phyloP scores from a whole-genome alignment of 192 early-diverging fungal genomes.

The Coemansia sp. region DNA sequence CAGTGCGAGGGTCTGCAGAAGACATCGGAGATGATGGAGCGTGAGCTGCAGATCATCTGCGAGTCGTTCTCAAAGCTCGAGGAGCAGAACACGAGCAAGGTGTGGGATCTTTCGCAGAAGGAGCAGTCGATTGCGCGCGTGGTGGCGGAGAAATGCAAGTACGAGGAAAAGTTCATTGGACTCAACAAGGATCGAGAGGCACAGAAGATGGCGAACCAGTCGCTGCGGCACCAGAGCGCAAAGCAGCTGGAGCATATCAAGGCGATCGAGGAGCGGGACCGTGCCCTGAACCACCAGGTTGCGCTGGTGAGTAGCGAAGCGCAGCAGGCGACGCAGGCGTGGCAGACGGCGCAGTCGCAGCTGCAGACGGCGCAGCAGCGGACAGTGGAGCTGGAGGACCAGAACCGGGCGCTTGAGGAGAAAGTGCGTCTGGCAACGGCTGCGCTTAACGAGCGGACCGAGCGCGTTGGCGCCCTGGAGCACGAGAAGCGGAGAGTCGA shows the following conservation, averaged over 20 bases:
- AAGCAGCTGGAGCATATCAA: constrained; percentile 86
- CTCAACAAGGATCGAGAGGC: constrained; percentile 72
- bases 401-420: constrained; percentile 49
- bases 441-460: constrained; percentile 66
- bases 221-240: constrained; percentile 73
- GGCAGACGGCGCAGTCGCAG: constrained; percentile 58
- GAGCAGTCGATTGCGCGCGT: constrained; percentile 78
- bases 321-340: constrained; percentile 55
- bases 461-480: constrained; percentile 59
- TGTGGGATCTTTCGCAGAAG: constrained; percentile 73
- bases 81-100: constrained; percentile 78
- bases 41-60: constrained; percentile 60
- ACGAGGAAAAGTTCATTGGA: constrained; percentile 78
- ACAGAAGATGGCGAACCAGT: constrained; percentile 62
- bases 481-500: constrained; percentile 58
- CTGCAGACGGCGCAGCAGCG: constrained; percentile 65
- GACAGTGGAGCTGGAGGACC: constrained; percentile 58
- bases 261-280: constrained; percentile 78
- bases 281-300: constrained; percentile 66
- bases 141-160: constrained; percentile 82
- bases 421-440: constrained; percentile 51
- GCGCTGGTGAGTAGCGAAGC: constrained; percentile 67
- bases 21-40: constrained; percentile 56
- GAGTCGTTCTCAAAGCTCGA: constrained; percentile 76
- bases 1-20: constrained; percentile 60